phyloP scores from a whole-genome alignment of 2,329 filamentous ascomycete genomes.

The Aspergillus carbonarius region DNA sequence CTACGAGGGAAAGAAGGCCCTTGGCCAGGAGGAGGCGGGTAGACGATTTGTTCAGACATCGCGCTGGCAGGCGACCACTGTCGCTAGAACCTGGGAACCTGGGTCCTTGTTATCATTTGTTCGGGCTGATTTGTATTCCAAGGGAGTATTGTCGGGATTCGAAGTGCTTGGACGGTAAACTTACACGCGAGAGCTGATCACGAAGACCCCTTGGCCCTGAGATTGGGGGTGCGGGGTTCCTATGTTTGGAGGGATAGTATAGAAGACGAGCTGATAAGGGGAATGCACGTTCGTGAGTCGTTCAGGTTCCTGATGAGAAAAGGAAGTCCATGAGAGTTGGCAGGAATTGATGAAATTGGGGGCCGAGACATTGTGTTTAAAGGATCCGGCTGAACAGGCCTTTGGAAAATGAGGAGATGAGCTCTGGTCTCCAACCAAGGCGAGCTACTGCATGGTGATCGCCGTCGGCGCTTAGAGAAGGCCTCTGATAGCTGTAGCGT shows the following conservation, averaged over 20 bases:
- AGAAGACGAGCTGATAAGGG: background rate
- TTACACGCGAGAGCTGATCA: too few species aligned
- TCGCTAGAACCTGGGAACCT: too few species aligned
- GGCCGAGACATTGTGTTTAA: background rate
- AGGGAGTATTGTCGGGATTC: too few species aligned
- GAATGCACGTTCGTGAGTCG: background rate
- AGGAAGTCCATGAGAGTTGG: background rate
- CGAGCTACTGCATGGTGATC: slow-evolving; percentile 14
- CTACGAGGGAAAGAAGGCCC: slow-evolving; percentile 18
- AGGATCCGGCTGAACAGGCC: background rate
- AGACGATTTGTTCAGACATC: slow-evolving; percentile 16
- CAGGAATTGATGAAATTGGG: background rate
- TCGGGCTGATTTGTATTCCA: too few species aligned
- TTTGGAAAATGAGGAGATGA: background rate
- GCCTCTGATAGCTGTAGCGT: slow-evolving; percentile 1
- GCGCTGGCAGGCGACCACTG: background rate
- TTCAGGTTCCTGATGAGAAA: background rate
- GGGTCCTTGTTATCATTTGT: too few species aligned
- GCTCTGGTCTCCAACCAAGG: background rate
- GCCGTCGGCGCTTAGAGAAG: slow-evolving; percentile 17
- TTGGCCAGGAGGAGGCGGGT: slow-evolving; percentile 28
- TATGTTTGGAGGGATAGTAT: background rate
- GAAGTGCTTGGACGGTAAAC: too few species aligned
- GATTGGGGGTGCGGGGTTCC: background rate
- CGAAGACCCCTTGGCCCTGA: too few species aligned